Percentiles rank a stretch among this genome's conserved stretches.
These are phyloP conservation scores for Hygrocybe coccinea DNA, from an alignment of 768 basidiomycete genomes.

Conservation along the genomic window DNA sequence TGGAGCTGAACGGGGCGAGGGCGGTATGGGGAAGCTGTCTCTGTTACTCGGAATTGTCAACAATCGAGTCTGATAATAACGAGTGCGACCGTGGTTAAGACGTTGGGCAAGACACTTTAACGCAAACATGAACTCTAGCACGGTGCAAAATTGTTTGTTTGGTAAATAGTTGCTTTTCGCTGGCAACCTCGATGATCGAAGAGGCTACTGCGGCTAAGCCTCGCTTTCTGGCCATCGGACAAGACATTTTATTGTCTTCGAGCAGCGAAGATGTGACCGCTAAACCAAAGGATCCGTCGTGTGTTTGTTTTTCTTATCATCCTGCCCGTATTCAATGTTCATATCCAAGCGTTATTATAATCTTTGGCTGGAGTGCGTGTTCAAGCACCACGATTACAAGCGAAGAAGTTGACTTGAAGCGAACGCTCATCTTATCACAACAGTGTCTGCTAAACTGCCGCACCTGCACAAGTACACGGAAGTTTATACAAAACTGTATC, in stretches of 20 bases:
- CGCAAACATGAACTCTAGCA: too few relatives aligned
- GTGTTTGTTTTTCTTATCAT: not conserved
- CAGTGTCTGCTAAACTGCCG: slow-evolving; percentile 44
- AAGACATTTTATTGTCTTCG: not conserved
- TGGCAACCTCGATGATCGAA: too few relatives aligned
- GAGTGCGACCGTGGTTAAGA: too few relatives aligned
- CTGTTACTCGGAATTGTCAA: too few relatives aligned
- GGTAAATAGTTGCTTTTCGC: too few relatives aligned
- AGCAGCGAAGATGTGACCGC: not conserved
- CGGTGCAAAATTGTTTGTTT: too few relatives aligned
- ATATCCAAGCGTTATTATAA: slow-evolving; percentile 34
- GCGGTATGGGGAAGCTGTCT: too few relatives aligned
- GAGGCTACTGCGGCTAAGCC: not conserved
- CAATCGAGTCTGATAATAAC: not conserved
- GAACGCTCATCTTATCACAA: slow-evolving; percentile 1
- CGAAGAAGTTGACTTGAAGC: too few relatives aligned
- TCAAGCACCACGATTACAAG: too few relatives aligned
- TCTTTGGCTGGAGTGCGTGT: slow-evolving; percentile 46
- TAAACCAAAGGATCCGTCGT: slow-evolving; percentile 1
- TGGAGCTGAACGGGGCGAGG: too few relatives aligned
- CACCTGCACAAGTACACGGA: slow-evolving; percentile 45
- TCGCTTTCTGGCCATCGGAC: slow-evolving; percentile 1
- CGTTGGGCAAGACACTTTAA: too few relatives aligned
- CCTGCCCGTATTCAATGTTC: not conserved
- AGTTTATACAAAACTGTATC: slow-evolving; percentile 39